A percentile compares a stretch with the other conserved stretches of the same genome.
phyloP scores from a whole-genome alignment of 192 early-diverging fungal species.

The Ambispora gerdemannii region DNA sequence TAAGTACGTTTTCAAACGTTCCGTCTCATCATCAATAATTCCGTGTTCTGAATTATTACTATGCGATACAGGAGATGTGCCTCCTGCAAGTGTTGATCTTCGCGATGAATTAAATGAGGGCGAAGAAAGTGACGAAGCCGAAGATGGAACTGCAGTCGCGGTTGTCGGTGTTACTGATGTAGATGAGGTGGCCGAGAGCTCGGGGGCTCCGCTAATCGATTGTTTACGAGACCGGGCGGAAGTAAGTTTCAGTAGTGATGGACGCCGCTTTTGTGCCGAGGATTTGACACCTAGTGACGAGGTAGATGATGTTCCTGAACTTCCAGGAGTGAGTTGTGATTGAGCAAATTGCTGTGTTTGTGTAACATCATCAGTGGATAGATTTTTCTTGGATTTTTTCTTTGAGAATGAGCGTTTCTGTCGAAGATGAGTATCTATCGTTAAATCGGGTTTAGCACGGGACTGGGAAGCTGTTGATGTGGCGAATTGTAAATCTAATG shows the following conservation, averaged over 20 bases:
- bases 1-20: constrained; percentile 1
- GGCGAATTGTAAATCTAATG: background rate
- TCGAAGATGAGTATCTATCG: constrained; percentile 20
- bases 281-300: too few species aligned
- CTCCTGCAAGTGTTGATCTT: constrained; percentile 12
- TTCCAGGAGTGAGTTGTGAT: background rate
- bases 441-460: constrained; percentile 16
- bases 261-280: constrained; percentile 19
- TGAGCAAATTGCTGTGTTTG: background rate
- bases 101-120: constrained; percentile 26
- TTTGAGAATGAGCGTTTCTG: constrained; percentile 15
- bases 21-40: background rate
- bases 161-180: constrained; percentile 11
- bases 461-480: background rate
- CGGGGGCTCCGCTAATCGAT: constrained; percentile 5
- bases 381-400: background rate
- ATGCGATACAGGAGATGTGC: background rate
- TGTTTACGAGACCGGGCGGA: constrained; percentile 8
- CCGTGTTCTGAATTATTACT: background rate
- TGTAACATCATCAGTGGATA: background rate
- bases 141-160: background rate
- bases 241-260: constrained; percentile 25
- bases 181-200: constrained; percentile 11
- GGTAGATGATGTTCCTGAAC: background rate
- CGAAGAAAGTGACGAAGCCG: background rate